Base-by-base conservation (phyloP, 139 green algal genomes). In the Haematococcus lacustris region DNA sequence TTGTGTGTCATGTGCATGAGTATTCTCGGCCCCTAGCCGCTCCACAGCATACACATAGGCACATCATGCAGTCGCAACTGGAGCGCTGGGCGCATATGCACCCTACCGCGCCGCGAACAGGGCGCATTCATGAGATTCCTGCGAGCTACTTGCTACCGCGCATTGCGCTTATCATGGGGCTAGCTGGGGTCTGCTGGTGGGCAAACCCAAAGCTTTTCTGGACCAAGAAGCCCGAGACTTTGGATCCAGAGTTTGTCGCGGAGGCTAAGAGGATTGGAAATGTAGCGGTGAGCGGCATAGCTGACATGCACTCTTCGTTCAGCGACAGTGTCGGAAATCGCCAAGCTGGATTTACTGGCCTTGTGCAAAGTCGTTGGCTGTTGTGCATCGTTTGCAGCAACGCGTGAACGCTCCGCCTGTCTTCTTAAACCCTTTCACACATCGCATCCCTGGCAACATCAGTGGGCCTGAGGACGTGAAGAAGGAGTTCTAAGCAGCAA, bases 241-340 rank as follows among this genome's bases (percentile, higher is more conserved):
- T 80, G 1, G 28, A 60, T 28, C 74, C 74, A 5, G 78, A 80
- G 74, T 84, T 80, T 35, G 1, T 71, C 5, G 71, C 17, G 32
- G 78, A 84, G 74, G 40, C 63, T n/a, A 78, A 78, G 67, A 75
- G 71, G 60, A 79, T 80, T 61, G 74, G 74, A 33, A 47, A 65
- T 51, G 74, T 84, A 3, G 78, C 78, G 71, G 78, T 84, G 51
- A 76, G 78, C 60, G 34, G 0, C 0, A 41, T n/a, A n/a, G n/a
- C n/a, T n/a, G n/a, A n/a, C n/a, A n/a, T n/a, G n/a, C n/a, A n/a
- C n/a, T n/a, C n/a, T n/a, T n/a, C n/a, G n/a, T n/a, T n/a, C n/a
- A n/a, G n/a, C n/a, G n/a, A n/a, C n/a, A n/a, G n/a, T n/a, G n/a
- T n/a, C n/a, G n/a, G n/a, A n/a, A n/a, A n/a, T n/a, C n/a, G n/a